Base-by-base conservation (phyloP, 2,329 filamentous ascomycete genomes). In the Lithohypha guttulata region DNA sequence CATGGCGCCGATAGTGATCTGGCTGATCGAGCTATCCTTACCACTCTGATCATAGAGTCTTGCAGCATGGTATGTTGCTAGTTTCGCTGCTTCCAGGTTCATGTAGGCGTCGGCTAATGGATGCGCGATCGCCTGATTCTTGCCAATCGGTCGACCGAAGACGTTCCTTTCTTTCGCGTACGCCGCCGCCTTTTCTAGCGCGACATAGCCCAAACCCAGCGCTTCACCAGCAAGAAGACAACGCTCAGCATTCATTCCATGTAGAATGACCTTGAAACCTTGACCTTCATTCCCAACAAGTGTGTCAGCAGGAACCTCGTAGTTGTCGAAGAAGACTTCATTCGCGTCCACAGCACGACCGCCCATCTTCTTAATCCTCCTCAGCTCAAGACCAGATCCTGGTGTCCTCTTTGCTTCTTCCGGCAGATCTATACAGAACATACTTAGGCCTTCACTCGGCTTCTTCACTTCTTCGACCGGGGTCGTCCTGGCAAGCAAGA, bases 241-340 rank as follows among this genome's bases (percentile, higher is more conserved):
- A 2, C 81, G 68, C 56, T 86, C 81, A 1, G 81, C 81, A 47
- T 86, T 86, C 79, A 86, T 84, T 2, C 82, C 81, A 51, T 84
- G 79, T 17, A 86, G 69, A 37, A 86, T 74, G 40, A 85, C 80
- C 52, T 78, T 79, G 67, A 93, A 93, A 0, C 85, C 84, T 42
- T 82, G 69, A 4, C 78, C 77, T 56, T 91, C 81, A 21, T 72
- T 55, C 1, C 84, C 84, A 28, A 93, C 74, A 0, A 89, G 62
- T 0, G 75, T 66, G 27, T 75, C 66, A 0, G 69, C 68, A 0
- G 79, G 74, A 10, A 91, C 73, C 3, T 60, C 57, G 57, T 87
- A 93, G 48, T 79, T 73, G 57, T 91, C 82, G 55, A 93, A 91
- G 59, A 93, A 93, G 1, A 93, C 79, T 54, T 91, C 82, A 49